Conservation (phyloP, 768 basidiomycete species). For the Suillus placidus region DNA sequence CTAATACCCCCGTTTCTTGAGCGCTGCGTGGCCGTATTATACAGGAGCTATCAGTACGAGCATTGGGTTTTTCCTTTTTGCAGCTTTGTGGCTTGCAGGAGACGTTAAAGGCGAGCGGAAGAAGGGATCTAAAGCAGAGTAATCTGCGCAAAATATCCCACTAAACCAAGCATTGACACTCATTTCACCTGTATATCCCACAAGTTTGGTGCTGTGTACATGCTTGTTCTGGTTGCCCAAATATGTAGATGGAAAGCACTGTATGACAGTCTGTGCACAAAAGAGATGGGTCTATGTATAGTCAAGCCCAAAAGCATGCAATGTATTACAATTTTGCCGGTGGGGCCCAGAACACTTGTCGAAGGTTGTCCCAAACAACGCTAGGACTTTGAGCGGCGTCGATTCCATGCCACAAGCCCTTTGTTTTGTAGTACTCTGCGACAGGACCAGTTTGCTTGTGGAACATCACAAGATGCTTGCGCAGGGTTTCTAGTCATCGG, state of each 20-base stretch:
- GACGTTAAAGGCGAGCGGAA: conserved; percentile 70
- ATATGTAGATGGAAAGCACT: conserved; percentile 31
- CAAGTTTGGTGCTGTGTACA: conserved; percentile 5
- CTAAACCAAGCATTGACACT: background rate
- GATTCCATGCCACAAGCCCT: conserved; percentile 86
- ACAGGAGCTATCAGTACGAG: conserved; percentile 88
- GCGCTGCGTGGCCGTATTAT: conserved; percentile 97
- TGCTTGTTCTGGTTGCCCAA: background rate
- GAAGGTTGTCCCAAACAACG: conserved; percentile 87
- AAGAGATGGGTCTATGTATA: background rate
- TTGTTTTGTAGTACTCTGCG: conserved; percentile 91
- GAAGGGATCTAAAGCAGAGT: conserved; percentile 40
- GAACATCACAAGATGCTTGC: conserved; percentile 86
- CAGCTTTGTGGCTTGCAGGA: conserved; percentile 83
- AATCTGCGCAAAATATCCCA: conserved; percentile 13
- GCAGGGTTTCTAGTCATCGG: conserved; percentile 94
- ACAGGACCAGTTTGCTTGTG: conserved; percentile 96
- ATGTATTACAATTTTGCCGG: conserved; percentile 22
- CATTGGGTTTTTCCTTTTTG: conserved; percentile 83
- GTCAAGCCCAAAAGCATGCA: background rate
- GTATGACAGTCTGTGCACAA: conserved; percentile 13
- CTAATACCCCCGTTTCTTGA: conserved; percentile 92
- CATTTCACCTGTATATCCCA: background rate
- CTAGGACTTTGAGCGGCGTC: conserved; percentile 94
- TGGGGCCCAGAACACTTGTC: conserved; percentile 57